phyloP scores from a whole-genome alignment of 2,329 filamentous ascomycete species.

The Ilyonectria robusta region DNA sequence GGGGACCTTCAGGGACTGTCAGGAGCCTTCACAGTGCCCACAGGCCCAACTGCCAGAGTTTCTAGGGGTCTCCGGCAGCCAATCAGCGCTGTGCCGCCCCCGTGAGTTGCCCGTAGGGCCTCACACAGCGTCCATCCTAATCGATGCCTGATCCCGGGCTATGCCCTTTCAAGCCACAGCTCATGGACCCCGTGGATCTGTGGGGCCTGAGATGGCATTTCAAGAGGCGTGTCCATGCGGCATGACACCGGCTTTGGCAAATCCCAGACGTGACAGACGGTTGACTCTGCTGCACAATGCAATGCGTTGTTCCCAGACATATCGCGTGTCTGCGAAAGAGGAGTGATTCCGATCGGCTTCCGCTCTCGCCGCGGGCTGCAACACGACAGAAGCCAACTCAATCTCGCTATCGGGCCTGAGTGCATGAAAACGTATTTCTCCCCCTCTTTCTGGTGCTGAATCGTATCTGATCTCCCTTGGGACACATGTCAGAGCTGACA shows the following conservation, averaged over 20 bases:
- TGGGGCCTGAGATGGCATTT: slow-evolving; percentile 21
- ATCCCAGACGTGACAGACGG: neutral
- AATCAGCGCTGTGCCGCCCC: slow-evolving; percentile 27
- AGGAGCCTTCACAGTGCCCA: neutral
- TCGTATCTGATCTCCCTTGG: neutral
- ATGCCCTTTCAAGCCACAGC: slow-evolving; percentile 27
- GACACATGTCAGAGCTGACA: slow-evolving; percentile 13
- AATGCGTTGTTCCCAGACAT: neutral
- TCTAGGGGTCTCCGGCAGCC: slow-evolving; percentile 19
- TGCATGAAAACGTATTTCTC: slow-evolving; percentile 2
- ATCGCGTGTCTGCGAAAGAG: neutral
- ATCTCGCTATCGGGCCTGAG: slow-evolving; percentile 8
- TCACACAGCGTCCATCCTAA: slow-evolving; percentile 11
- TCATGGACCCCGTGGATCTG: slow-evolving; percentile 20
- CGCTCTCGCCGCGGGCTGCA: neutral
- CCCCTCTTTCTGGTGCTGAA: neutral
- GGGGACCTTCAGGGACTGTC: neutral
- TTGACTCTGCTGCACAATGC: neutral
- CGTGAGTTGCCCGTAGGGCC: slow-evolving; percentile 16
- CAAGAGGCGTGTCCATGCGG: neutral
- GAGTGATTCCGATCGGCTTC: neutral
- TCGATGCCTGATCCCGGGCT: slow-evolving; percentile 38
- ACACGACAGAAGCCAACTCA: neutral
- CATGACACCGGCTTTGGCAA: slow-evolving; percentile 2
- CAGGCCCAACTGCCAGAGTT: slow-evolving; percentile 6